Conservation (phyloP, 2,329 filamentous ascomycete species). For the Truncatella angustata region DNA sequence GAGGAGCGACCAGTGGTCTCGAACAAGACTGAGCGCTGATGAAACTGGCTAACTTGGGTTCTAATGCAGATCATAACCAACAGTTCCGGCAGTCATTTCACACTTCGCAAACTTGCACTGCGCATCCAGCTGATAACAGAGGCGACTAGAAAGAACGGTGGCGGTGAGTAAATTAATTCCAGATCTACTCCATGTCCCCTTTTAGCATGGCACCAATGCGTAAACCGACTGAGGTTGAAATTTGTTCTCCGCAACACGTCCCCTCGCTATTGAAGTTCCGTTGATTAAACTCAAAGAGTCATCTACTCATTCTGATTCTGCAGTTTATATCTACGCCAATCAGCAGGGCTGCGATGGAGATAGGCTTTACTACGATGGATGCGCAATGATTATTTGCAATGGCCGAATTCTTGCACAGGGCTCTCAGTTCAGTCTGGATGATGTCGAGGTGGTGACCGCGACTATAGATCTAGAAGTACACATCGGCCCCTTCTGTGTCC, state of each 20-base stretch:
- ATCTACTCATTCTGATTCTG: too few species aligned
- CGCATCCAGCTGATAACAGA: slow-evolving; percentile 64
- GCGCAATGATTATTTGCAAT: slow-evolving; percentile 60
- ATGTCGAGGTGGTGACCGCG: slow-evolving; percentile 65
- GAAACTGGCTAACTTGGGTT: too few species aligned
- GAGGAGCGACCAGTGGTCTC: too few species aligned
- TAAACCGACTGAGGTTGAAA: too few species aligned
- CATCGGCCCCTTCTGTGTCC: too few species aligned
- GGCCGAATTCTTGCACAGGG: slow-evolving; percentile 64
- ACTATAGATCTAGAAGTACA: slow-evolving; percentile 70
- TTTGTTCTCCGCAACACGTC: too few species aligned
- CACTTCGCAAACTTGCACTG: slow-evolving; percentile 59
- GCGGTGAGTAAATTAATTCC: slow-evolving; percentile 34
- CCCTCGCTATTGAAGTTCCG: too few species aligned
- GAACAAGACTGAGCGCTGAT: too few species aligned
- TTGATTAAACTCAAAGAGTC: too few species aligned
- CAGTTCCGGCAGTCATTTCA: slow-evolving; percentile 64
- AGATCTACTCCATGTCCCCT: too few species aligned
- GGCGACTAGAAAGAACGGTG: slow-evolving; percentile 50
- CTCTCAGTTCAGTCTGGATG: slow-evolving; percentile 62
- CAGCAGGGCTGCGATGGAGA: slow-evolving; percentile 58
- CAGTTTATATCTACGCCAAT: slow-evolving; percentile 67
- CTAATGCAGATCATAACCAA: slow-evolving; percentile 74
- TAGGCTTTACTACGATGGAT: slow-evolving; percentile 43
- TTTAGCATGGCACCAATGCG: too few species aligned